A percentile compares a stretch with the other conserved stretches of the same genome.
These are phyloP conservation scores for Mycena filopes DNA, from an alignment of 768 basidiomycete genomes.

Conservation along the genomic window DNA sequence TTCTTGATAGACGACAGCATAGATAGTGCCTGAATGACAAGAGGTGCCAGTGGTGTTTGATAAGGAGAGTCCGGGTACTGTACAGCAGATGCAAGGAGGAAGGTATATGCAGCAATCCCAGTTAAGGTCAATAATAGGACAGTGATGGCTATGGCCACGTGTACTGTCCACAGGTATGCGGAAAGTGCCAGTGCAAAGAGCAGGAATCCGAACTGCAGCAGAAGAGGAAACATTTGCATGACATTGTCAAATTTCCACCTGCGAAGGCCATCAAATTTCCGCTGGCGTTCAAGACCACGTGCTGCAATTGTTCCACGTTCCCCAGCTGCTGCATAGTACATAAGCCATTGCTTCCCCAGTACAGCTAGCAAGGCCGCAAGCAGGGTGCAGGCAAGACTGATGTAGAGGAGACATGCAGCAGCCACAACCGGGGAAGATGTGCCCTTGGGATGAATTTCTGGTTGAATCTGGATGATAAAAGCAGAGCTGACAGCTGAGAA, in stretches of 20 bases:
- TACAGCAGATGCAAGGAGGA: conserved; percentile 1
- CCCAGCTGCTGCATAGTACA: not conserved
- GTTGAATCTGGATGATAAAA: not conserved
- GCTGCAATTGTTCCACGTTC: not conserved
- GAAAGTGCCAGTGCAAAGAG: not conserved
- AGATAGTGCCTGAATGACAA: too few species aligned
- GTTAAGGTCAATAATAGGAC: not conserved
- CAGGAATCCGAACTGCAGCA: conserved; percentile 1
- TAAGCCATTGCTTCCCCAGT: conserved; percentile 11
- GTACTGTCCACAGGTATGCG: too few species aligned
- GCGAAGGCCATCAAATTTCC: not conserved
- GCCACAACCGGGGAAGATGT: not conserved
- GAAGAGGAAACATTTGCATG: conserved; percentile 9
- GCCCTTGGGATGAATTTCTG: not conserved
- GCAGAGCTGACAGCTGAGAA: conserved; percentile 10
- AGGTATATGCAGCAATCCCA: not conserved
- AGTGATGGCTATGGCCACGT: too few species aligned
- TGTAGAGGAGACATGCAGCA: not conserved
- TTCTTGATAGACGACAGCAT: too few species aligned
- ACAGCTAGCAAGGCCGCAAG: not conserved
- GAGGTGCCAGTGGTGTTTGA: conserved; percentile 11
- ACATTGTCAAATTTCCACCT: not conserved
- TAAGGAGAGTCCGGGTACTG: conserved; percentile 9
- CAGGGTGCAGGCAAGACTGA: not conserved
- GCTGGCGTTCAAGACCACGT: not conserved